Evolutionary conservation across 768 basidiomycete species (phyloP).

Genomic region (Leccinum variicolor): DNA sequence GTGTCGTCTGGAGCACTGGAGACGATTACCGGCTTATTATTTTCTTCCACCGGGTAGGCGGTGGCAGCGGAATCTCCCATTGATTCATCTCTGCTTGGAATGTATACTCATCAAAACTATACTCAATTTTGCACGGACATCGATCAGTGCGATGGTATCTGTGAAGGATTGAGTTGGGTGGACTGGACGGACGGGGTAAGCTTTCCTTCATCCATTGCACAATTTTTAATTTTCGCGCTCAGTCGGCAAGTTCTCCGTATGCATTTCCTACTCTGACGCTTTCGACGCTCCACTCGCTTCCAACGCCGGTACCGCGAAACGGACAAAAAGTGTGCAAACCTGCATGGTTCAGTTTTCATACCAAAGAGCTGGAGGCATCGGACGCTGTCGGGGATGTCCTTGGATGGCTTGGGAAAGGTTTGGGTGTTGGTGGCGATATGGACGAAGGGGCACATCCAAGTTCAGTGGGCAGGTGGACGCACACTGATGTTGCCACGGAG

Average conservation of each 20-base stretch:
- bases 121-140: slow-evolving; percentile 76
- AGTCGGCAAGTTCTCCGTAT: slow-evolving; percentile 62
- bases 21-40: neutral
- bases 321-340: slow-evolving; percentile 88
- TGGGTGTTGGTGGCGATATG: slow-evolving; percentile 11
- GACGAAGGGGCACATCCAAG: neutral
- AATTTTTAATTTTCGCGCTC: slow-evolving; percentile 44
- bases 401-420: slow-evolving; percentile 50
- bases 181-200: slow-evolving; percentile 65
- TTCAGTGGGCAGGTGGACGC: slow-evolving; percentile 46
- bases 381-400: slow-evolving; percentile 52
- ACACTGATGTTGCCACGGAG: slow-evolving; percentile 49
- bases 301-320: slow-evolving; percentile 75
- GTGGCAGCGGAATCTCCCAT: slow-evolving; percentile 85
- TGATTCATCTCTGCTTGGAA: slow-evolving; percentile 82
- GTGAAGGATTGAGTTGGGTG: slow-evolving; percentile 74
- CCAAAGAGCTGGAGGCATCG: slow-evolving; percentile 56
- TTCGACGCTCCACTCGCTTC: slow-evolving; percentile 84
- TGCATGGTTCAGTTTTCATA: slow-evolving; percentile 69
- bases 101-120: slow-evolving; percentile 96
- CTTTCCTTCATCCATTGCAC: neutral
- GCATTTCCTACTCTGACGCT: slow-evolving; percentile 81
- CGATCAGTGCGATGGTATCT: slow-evolving; percentile 66
- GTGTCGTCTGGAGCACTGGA: slow-evolving; percentile 8
- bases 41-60: slow-evolving; percentile 36